These are phyloP conservation scores for Ogataea allantospora DNA, from an alignment of 805 yeast genomes.

Conservation along the genomic window DNA sequence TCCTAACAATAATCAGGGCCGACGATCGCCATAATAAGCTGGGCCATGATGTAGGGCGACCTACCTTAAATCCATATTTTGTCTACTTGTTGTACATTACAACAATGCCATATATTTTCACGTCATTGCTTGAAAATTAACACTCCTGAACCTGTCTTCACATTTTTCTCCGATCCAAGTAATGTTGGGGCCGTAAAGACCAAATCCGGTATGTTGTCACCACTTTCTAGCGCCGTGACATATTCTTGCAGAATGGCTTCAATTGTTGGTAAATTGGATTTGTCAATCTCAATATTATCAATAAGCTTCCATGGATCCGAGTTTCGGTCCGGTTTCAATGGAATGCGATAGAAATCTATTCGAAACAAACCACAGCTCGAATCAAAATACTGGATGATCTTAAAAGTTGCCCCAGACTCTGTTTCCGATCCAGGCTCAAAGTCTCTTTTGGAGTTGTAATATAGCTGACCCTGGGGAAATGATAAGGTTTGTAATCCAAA, in stretches of 20 bases:
- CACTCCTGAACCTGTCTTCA: conserved; percentile 23
- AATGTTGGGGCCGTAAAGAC: conserved; percentile 20
- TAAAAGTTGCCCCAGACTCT: conserved; percentile 11
- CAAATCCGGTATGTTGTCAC: conserved; percentile 28
- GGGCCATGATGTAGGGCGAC: too few relatives aligned
- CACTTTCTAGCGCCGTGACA: conserved; percentile 13
- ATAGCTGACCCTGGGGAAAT: conserved; percentile 11
- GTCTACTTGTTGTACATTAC: background rate
- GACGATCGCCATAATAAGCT: too few relatives aligned
- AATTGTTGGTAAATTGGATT: conserved; percentile 12
- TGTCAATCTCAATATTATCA: conserved; percentile 8
- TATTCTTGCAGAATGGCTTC: conserved; percentile 17
- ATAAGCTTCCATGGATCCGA: conserved; percentile 25
- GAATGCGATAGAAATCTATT: conserved; percentile 19
- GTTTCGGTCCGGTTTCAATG: conserved; percentile 8
- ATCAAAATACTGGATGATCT: conserved; percentile 16
- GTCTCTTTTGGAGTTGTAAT: conserved; percentile 15
- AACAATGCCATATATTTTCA: background rate
- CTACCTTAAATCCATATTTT: too few relatives aligned
- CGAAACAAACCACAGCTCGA: conserved; percentile 9
- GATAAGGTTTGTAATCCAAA: conserved; percentile 6
- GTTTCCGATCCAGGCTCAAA: conserved; percentile 8
- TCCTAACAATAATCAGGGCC: too few relatives aligned
- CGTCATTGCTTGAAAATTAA: conserved; percentile 17
- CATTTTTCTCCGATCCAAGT: conserved; percentile 8